Conservation (phyloP, 257 asterid species). For the Solanum arcanum region DNA sequence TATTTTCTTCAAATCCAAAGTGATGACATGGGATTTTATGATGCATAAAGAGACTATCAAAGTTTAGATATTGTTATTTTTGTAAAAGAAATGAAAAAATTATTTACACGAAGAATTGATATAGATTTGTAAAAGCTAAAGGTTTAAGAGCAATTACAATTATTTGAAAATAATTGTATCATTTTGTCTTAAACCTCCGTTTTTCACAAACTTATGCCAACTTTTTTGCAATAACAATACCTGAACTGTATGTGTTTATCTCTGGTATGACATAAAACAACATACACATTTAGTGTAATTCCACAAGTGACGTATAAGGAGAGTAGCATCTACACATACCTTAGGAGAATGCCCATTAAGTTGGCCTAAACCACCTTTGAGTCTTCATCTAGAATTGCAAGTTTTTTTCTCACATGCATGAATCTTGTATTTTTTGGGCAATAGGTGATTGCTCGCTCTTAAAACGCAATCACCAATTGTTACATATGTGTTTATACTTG, state of each 20-base stretch:
- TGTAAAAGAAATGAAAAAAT: neutral
- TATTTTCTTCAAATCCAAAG: no score
- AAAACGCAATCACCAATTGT: neutral
- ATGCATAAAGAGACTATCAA: neutral
- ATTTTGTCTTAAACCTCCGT: conserved; percentile 24
- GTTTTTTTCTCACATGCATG: neutral
- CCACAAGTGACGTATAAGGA: neutral
- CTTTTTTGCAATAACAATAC: conserved; percentile 54
- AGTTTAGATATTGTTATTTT: neutral
- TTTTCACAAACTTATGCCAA: conserved; percentile 57
- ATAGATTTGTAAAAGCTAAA: neutral
- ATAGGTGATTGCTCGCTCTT: neutral
- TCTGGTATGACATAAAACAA: neutral
- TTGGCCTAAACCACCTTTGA: neutral
- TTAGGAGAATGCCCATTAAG: neutral
- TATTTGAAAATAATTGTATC: conserved; percentile 25
- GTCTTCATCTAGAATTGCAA: neutral
- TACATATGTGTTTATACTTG: neutral
- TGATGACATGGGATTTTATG: neutral
- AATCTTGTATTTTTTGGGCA: neutral
- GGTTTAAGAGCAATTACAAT: neutral
- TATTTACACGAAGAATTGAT: neutral
- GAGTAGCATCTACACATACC: neutral
- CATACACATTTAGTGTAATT: neutral
- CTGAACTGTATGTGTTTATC: conserved; percentile 4